phyloP scores from a whole-genome alignment of 768 basidiomycete genomes.

The Pleurotus platypus region DNA sequence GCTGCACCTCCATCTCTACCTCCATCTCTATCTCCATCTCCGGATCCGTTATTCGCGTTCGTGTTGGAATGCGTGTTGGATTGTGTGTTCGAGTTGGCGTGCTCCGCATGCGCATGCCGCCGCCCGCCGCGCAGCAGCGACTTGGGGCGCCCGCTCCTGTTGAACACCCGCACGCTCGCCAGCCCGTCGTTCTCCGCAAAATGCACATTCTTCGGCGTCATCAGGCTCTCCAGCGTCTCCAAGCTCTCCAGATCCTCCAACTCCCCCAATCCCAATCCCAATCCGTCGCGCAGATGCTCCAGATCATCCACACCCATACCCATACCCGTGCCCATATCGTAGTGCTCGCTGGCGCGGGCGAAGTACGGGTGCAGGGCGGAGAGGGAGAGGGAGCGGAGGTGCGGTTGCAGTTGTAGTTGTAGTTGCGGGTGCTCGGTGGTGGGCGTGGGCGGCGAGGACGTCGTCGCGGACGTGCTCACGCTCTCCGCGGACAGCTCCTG shows the following conservation, averaged over 20 bases:
- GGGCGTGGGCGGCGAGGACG: no score
- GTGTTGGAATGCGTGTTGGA: no score
- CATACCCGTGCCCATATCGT: not conserved
- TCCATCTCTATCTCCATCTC: conserved; percentile 25
- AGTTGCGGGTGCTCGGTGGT: no score
- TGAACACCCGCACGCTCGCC: conserved; percentile 60
- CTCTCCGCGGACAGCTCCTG: no score
- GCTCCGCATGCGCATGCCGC: no score
- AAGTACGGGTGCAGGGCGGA: conserved; percentile 1
- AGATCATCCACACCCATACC: no score
- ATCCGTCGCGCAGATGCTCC: not conserved
- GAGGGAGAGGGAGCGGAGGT: not conserved
- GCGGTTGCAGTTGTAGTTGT: no score
- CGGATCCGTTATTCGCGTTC: no score
- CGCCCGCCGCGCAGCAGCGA: conserved; percentile 29
- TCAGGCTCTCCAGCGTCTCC: conserved; percentile 12
- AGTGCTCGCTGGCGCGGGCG: not conserved
- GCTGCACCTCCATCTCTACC: conserved; percentile 13
- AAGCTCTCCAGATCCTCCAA: no score
- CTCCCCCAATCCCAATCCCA: no score
- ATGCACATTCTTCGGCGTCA: conserved; percentile 77
- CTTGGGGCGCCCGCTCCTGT: conserved; percentile 66
- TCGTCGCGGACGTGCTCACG: no score
- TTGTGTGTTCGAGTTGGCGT: no score
- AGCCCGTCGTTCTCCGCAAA: conserved; percentile 71